phyloP scores from a whole-genome alignment of 176 grass and related monocot species.

The Ampelocalamus luodianensis region DNA sequence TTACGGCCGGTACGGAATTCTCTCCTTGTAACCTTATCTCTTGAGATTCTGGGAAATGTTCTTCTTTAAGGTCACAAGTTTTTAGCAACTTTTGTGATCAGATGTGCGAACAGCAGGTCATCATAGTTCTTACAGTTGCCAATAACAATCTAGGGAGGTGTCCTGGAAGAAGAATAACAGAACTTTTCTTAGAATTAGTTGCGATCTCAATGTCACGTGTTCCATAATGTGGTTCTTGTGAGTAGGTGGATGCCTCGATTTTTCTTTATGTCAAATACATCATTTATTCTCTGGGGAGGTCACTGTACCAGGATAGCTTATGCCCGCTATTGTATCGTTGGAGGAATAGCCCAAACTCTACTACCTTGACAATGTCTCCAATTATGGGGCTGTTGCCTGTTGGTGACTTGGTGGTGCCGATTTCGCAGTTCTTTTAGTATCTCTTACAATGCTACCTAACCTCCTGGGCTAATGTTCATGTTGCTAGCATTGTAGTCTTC shows the following conservation, averaged over 20 bases:
- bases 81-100: neutral
- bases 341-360: no score
- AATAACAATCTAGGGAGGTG: neutral
- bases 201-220: neutral
- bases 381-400: no score
- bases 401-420: neutral
- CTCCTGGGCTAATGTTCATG: neutral
- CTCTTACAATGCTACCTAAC: neutral
- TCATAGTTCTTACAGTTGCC: neutral
- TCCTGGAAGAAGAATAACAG: neutral
- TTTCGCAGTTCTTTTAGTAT: neutral
- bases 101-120: neutral
- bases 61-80: neutral
- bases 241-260: neutral
- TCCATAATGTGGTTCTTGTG: neutral
- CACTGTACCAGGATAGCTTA: neutral
- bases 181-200: neutral
- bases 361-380: neutral
- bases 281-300: neutral
- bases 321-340: neutral
- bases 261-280: neutral
- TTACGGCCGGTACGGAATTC: constrained; percentile 28
- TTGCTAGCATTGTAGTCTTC: neutral
- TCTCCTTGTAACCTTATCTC: neutral
- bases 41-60: neutral